Conservation (phyloP, 768 basidiomycete genomes). For the Strobilomyces confusus region DNA sequence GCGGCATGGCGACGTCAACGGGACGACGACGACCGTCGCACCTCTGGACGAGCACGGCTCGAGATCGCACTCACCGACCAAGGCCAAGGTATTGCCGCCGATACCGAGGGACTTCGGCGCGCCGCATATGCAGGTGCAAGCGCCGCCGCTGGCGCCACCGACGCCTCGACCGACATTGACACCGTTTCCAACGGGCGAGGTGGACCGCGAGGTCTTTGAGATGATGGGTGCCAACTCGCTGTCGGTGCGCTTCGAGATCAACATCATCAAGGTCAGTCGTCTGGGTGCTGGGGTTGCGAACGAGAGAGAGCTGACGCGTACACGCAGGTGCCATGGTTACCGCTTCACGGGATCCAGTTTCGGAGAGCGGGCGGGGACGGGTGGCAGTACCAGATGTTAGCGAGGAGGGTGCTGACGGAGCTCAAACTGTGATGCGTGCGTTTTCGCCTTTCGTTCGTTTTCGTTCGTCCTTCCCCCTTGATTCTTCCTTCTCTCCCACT, state of each 20-base stretch:
- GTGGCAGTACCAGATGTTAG: slow-evolving; percentile 98
- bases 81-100: slow-evolving; percentile 67
- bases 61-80: slow-evolving; percentile 49
- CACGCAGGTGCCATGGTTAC: slow-evolving; percentile 82
- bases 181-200: slow-evolving; percentile 62
- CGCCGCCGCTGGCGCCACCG: slow-evolving; percentile 15
- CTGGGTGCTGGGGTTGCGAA: neutral
- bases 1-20: slow-evolving; percentile 26
- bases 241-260: slow-evolving; percentile 94
- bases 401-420: slow-evolving; percentile 81
- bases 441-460: neutral
- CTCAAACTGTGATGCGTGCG: slow-evolving; percentile 61
- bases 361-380: slow-evolving; percentile 85
- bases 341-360: slow-evolving; percentile 94
- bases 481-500: no score
- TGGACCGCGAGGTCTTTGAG: slow-evolving; percentile 67
- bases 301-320: neutral
- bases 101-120: slow-evolving; percentile 69
- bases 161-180: slow-evolving; percentile 40
- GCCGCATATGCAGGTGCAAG: slow-evolving; percentile 15
- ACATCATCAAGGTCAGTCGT: slow-evolving; percentile 89
- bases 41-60: slow-evolving; percentile 30
- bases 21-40: slow-evolving; percentile 15
- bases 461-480: no score
- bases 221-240: slow-evolving; percentile 70